A percentile compares a stretch with the other conserved stretches of the same genome.
These are phyloP conservation scores for Sungouiozyma intestinalis DNA, from an alignment of 805 yeast species.

Conservation along the genomic window DNA sequence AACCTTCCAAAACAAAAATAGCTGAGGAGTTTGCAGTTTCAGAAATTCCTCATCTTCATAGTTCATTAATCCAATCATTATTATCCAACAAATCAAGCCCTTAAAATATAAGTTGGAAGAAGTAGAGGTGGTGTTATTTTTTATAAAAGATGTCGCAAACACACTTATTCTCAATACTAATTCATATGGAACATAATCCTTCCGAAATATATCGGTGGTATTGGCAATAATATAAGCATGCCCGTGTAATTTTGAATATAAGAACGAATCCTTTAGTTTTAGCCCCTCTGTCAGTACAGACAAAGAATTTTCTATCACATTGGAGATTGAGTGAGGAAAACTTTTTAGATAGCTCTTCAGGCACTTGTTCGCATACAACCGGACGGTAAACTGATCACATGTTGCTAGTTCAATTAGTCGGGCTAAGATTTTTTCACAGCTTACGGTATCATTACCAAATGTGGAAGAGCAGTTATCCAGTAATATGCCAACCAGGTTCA, in stretches of 20 bases:
- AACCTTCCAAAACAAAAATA: slow-evolving; percentile 54
- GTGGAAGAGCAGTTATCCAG: slow-evolving; percentile 22
- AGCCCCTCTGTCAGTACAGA: slow-evolving; percentile 29
- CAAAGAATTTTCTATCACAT: slow-evolving; percentile 28
- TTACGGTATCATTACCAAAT: slow-evolving; percentile 23
- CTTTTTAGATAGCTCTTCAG: slow-evolving; percentile 25
- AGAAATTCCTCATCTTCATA: slow-evolving; percentile 44
- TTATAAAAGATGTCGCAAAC: slow-evolving; percentile 36
- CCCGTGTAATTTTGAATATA: slow-evolving; percentile 31
- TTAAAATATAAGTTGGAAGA: slow-evolving; percentile 27
- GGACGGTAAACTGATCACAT: slow-evolving; percentile 31
- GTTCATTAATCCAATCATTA: slow-evolving; percentile 53
- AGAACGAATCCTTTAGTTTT: slow-evolving; percentile 17
- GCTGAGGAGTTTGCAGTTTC: slow-evolving; percentile 45
- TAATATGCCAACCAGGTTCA: slow-evolving; percentile 15
- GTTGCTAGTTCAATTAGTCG: slow-evolving; percentile 31
- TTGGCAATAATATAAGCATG: slow-evolving; percentile 31
- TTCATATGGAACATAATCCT: slow-evolving; percentile 36
- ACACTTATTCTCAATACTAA: slow-evolving; percentile 36
- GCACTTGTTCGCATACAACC: slow-evolving; percentile 33
- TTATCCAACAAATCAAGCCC: slow-evolving; percentile 46
- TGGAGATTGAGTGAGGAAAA: slow-evolving; percentile 30
- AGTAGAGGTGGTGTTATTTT: slow-evolving; percentile 27
- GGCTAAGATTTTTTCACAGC: slow-evolving; percentile 8
- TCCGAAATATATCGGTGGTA: slow-evolving; percentile 27